Base-by-base conservation (phyloP, 192 early-diverging fungal species). In the Backusella tuberculispora region DNA sequence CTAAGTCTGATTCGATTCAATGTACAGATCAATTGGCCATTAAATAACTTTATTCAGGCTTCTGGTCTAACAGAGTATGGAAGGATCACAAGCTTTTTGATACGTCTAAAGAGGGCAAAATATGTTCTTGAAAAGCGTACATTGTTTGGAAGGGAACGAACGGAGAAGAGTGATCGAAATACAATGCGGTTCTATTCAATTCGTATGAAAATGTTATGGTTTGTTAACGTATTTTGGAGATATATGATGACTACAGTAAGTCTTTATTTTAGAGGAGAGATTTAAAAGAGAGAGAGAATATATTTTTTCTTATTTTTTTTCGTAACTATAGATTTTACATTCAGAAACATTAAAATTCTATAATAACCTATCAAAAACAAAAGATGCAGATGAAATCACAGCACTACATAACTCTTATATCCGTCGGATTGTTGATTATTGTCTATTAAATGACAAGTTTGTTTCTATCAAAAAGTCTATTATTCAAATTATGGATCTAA, bases 231-330 rank as follows among this genome's bases (percentile, higher is more conserved):
- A 26, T 66, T 84, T 64, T 82, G 78, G 74, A 72, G 76, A 60
- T 84, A 84, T 63, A 50, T 78, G 10, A 76, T 84, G 76, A 82
- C 77, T 13, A 84, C 80, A 44, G 83, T 82, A 65, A 66, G 74
- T 24, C 68, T 10, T 12, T 47, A 43, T 15, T 34, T 34, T 34
- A 34, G 29, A 34, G 0, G 2, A 34, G 29, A 34, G 0, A 34
- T 34, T 34, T 34, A 34, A 34, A 2, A 34, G 29, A 34, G 29
- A 34, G 2, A 34, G 29, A 34, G 29, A 34, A 13, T 37, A 15
- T 34, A 37, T 43, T 42, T 74, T 34, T 37, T 38, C 41, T 44
- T 24, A 48, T 17, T 41, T 44, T 5, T 38, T 46, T 24, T 56
- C 37, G 15, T 5, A 9, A 53, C 8, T 60, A 10, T 75, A 84